These are phyloP conservation scores for Dendrocalamus sinicus DNA, from an alignment of 176 grass and related monocot genomes.

Conservation along the genomic window DNA sequence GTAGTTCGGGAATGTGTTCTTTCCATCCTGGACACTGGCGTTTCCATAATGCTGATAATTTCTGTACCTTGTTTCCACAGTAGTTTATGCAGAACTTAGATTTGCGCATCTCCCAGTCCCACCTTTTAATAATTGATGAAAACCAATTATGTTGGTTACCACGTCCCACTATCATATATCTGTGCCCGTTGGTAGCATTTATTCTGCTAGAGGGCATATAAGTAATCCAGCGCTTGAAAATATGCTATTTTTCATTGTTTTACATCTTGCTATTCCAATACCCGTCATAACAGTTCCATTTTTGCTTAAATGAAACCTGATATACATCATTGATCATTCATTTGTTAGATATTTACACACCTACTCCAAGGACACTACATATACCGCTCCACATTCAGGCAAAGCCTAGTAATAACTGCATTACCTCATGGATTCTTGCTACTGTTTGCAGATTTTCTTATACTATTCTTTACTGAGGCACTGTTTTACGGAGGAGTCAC, in stretches of 20 bases:
- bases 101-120: conserved; percentile 10
- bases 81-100: conserved; percentile 6
- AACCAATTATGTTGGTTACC: conserved; percentile 20
- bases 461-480: conserved; percentile 98
- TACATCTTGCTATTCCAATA: background rate
- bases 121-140: conserved; percentile 22
- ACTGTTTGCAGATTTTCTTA: conserved; percentile 85
- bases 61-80: background rate
- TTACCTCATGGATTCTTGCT: conserved; percentile 36
- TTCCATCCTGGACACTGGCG: background rate
- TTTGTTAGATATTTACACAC: background rate
- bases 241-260: background rate
- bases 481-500: conserved; percentile 85
- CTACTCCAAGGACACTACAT: background rate
- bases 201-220: background rate
- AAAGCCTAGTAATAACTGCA: conserved; percentile 4
- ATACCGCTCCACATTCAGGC: background rate
- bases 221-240: background rate
- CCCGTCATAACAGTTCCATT: background rate
- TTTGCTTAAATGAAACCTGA: conserved; percentile 8
- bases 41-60: background rate
- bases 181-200: conserved; percentile 2
- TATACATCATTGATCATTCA: conserved; percentile 30
- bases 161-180: background rate
- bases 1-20: conserved; percentile 28